Conservation (phyloP, 768 basidiomycete species). For the Mycena belliarum region DNA sequence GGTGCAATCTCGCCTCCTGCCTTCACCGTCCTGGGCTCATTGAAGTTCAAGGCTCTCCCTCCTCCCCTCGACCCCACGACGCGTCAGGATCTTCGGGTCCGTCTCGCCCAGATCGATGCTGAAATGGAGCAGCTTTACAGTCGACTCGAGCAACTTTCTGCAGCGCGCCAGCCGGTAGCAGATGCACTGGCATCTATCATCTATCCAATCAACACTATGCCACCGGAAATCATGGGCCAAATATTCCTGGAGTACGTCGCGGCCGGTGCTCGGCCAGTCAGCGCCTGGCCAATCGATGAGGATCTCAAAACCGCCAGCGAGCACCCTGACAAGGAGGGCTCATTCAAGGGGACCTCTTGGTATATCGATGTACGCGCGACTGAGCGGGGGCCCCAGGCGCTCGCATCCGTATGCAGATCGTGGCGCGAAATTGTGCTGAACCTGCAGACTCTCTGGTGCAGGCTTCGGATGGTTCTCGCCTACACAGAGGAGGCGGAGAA, state of each 20-base stretch:
- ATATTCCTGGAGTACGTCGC: neutral
- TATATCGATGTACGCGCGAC: neutral
- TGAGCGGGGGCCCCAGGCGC: neutral
- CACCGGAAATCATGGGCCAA: neutral
- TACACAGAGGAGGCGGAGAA: too few species aligned
- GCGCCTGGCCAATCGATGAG: too few species aligned
- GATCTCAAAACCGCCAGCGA: too few species aligned
- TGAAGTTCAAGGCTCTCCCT: too few species aligned
- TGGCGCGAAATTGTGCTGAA: neutral
- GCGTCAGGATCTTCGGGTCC: neutral
- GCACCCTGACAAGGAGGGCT: too few species aligned
- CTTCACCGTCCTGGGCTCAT: too few species aligned
- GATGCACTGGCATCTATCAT: neutral
- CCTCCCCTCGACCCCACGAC: too few species aligned
- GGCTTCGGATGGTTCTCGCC: neutral
- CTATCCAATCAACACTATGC: slow-evolving; percentile 2
- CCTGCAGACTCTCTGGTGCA: neutral
- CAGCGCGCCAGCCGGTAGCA: neutral
- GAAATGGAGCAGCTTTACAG: neutral
- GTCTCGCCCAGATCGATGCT: neutral
- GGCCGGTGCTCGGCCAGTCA: too few species aligned
- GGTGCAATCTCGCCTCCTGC: too few species aligned
- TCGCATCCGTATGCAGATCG: neutral
- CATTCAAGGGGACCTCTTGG: neutral
- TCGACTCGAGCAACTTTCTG: neutral